Base-by-base conservation (phyloP, 2,329 filamentous ascomycete genomes). In the Apiospora phragmitis region DNA sequence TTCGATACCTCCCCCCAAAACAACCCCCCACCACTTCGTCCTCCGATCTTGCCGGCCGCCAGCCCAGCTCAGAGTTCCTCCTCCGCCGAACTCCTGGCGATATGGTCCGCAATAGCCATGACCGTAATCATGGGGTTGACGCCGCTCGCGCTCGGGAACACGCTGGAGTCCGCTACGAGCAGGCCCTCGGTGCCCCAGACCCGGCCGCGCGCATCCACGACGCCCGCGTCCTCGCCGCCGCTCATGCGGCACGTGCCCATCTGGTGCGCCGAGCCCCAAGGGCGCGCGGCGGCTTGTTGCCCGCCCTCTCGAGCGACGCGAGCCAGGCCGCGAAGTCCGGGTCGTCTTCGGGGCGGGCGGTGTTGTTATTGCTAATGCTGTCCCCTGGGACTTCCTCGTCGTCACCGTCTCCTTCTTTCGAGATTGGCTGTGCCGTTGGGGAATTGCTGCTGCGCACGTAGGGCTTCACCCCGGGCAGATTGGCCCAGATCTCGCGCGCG, bases 91-190 rank as follows among this genome's bases (percentile, higher is more conserved):
- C 86, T 85, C 75, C 86, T 83, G 3, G 89, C 89, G 72, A 93
- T 91, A 81, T 88, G 88, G 77, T 93, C 89, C 67, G 89, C 85
- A 75, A 93, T 87, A 1, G 89, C 89, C 93, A 95, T 94, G 70
- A 85, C 87, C 16, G 92, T 94, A 59, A 94, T 84, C 93, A 95
- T 95, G 16, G 93, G 93, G 79, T 95, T 95, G 41, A 94, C 92
- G 1, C 93, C 93, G 78, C 90, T 93, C 14, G 92, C 92, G 70
- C 88, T 91, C 1, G 92, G 93, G 72, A 95, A 92, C 14, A 94
- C 90, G 78, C 91, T 94, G 62, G 92, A 89, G 79, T 95, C 93
- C 12, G 90, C 89, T 24, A 95, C 89, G 77, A 90, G 94, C 75
- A 95, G 77, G 0, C 87, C 88, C 75, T 90, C 82, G 0, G 84